Conservation (phyloP, 1,139 yeast species). For the Saccharomyces hybrid region DNA sequence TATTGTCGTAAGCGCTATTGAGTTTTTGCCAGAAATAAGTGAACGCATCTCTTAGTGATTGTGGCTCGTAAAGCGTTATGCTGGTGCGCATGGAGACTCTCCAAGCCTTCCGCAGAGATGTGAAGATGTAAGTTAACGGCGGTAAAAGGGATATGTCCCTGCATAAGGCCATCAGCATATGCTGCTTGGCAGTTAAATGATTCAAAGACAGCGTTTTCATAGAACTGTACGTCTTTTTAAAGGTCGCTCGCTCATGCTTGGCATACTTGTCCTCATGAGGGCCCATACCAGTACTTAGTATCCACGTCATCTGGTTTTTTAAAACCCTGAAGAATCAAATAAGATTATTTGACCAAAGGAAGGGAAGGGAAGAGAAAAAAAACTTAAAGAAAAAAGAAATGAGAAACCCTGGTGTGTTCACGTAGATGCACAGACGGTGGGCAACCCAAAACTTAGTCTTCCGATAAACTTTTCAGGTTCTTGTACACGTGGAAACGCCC, state of each 20-base stretch:
- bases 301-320: neutral
- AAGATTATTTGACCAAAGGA: neutral
- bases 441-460: neutral
- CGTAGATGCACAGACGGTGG: neutral
- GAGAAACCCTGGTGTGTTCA: neutral
- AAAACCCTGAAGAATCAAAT: neutral
- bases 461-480: neutral
- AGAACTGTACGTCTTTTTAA: slow-evolving; percentile 17
- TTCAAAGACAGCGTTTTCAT: slow-evolving; percentile 26
- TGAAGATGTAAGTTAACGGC: slow-evolving; percentile 49
- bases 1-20: slow-evolving; percentile 4
- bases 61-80: slow-evolving; percentile 27
- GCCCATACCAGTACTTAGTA: neutral
- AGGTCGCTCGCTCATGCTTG: slow-evolving; percentile 2
- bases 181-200: slow-evolving; percentile 62
- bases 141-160: slow-evolving; percentile 67
- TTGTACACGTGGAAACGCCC: neutral
- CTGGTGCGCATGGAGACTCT: slow-evolving; percentile 18
- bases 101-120: slow-evolving; percentile 46
- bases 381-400: neutral
- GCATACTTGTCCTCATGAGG: neutral
- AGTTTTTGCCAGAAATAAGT: slow-evolving; percentile 31
- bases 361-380: neutral
- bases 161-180: slow-evolving; percentile 62
- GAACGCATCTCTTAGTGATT: slow-evolving; percentile 29